Evolutionary conservation across 2,329 filamentous ascomycete species (phyloP).

Genomic region (Rhynchosporium agropyri): DNA sequence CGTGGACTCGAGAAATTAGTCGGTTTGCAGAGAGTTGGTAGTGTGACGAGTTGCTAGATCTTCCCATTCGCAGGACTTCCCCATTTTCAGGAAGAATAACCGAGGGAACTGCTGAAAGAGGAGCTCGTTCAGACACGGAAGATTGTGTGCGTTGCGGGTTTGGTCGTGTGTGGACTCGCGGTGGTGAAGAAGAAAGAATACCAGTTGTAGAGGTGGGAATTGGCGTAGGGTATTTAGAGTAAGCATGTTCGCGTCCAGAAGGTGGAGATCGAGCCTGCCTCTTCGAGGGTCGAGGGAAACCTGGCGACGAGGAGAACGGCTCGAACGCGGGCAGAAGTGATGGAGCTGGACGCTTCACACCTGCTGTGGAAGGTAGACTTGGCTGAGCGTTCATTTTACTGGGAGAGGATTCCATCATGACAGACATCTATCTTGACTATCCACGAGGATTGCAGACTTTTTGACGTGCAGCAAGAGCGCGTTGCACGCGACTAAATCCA

Average conservation of each 20-base stretch:
- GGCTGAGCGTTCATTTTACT: constrained; percentile 40
- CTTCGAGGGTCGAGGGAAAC: constrained; percentile 69
- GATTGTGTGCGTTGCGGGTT: constrained; percentile 63
- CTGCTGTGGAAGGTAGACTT: constrained; percentile 42
- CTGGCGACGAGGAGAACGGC: constrained; percentile 75
- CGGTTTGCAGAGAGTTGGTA: constrained; percentile 92
- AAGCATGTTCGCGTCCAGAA: constrained; percentile 41
- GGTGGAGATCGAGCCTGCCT: constrained; percentile 59
- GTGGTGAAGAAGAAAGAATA: constrained; percentile 85
- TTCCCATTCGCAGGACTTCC: constrained; percentile 81
- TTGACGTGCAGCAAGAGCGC: constrained; percentile 31
- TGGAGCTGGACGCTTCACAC: constrained; percentile 64
- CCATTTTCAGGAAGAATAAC: constrained; percentile 81
- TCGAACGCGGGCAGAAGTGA: constrained; percentile 79
- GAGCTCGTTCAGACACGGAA: constrained; percentile 71
- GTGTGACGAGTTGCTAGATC: constrained; percentile 93
- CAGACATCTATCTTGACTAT: constrained; percentile 30
- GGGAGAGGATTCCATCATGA: constrained; percentile 44
- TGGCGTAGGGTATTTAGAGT: constrained; percentile 81
- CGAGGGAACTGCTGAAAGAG: constrained; percentile 80
- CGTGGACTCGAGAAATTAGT: constrained; percentile 89
- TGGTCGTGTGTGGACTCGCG: constrained; percentile 55
- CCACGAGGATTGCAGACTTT: constrained; percentile 25
- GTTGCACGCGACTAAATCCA: constrained; percentile 29
- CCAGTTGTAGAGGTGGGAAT: constrained; percentile 92